Base-by-base conservation (phyloP, 1,284 basidiomycete genomes). In the Golubevia sp. region DNA sequence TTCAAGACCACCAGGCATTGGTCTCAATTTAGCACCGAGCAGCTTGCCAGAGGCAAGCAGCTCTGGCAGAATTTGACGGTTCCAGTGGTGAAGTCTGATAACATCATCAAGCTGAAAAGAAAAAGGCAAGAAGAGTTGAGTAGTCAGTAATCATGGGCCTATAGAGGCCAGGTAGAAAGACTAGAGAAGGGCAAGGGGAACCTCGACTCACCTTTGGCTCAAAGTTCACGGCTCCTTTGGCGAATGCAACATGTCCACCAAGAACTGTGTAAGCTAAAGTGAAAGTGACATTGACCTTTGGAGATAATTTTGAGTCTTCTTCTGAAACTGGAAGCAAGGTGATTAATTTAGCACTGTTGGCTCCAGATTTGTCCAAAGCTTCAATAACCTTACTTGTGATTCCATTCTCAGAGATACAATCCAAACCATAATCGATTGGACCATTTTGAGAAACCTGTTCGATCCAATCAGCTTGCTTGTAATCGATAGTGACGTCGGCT, bases 401-500 rank as follows among this genome's bases (percentile, higher is more conserved):
- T n/a, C 57, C 57, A 23, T 59, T 50, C 48, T 59, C 57, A 18
- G 50, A 52, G 57, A 59, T 59, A n/a, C 44, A 50, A 24, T 59
- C 57, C 23, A 59, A 59, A 18, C 38, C 57, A 23, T 59, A 59
- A 50, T 59, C 54, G 57, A 59, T 38, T 13, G 49, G 49, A n/a
- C 57, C 57, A 50, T 53, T 52, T 49, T 48, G 21, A 50, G 51
- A 21, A 11, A 51, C 57, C 57, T 50, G 23, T 18, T 59, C 38
- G 18, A 59, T 15, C 48, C 51, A 50, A 25, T 59, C 57, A 2
- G 34, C 38, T 20, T 59, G 44, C 48, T 59, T 59, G 48, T 59
- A 59, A 26, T 59, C 57, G 57, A 59, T 38, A 8, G 54, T 53
- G 30, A 52, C 57, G 25, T 59, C 57, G 13, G 57, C 57, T 15